These are phyloP conservation scores for Solioccasus polychromus DNA, from an alignment of 768 basidiomycete species.

Conservation along the genomic window DNA sequence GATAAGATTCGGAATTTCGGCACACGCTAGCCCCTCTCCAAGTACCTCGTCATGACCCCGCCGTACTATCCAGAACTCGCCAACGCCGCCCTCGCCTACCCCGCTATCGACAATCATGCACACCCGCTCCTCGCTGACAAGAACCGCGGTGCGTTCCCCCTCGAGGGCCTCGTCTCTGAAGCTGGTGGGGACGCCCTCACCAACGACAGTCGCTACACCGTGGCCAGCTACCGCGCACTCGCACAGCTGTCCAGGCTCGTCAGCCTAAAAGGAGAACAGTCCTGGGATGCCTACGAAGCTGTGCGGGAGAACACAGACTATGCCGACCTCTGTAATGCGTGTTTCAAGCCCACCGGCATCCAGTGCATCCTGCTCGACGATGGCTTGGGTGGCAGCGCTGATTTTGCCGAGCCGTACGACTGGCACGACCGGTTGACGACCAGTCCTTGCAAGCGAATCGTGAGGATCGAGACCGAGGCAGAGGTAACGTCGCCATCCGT, in stretches of 20 bases:
- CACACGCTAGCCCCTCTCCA: conserved; percentile 7
- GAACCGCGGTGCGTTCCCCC: conserved; percentile 44
- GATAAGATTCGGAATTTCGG: conserved; percentile 8
- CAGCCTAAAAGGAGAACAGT: conserved; percentile 34
- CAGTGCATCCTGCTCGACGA: conserved; percentile 74
- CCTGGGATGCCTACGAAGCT: conserved; percentile 62
- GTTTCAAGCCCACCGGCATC: conserved; percentile 55
- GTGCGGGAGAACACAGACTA: conserved; percentile 47
- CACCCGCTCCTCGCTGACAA: conserved; percentile 60
- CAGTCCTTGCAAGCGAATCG: conserved; percentile 55
- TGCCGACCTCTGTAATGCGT: conserved; percentile 51
- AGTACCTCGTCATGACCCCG: conserved; percentile 11
- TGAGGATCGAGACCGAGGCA: conserved; percentile 68
- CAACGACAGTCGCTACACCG: conserved; percentile 50
- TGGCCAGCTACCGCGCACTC: conserved; percentile 59
- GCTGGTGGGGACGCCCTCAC: conserved; percentile 51
- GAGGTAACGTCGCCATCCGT: conserved; percentile 43
- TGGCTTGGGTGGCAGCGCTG: conserved; percentile 51
- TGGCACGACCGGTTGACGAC: conserved; percentile 65
- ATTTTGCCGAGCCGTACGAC: conserved; percentile 46
- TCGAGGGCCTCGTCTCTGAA: conserved; percentile 68
- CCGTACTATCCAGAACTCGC: conserved; percentile 18
- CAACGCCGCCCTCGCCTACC: conserved; percentile 31
- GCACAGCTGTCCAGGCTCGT: conserved; percentile 53
- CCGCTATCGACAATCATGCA: conserved; percentile 78